Percentiles rank a stretch among this genome's conserved stretches.
Evolutionary conservation across 306 rosid species (phyloP).

Genomic region (Cicer chorassanicum): DNA sequence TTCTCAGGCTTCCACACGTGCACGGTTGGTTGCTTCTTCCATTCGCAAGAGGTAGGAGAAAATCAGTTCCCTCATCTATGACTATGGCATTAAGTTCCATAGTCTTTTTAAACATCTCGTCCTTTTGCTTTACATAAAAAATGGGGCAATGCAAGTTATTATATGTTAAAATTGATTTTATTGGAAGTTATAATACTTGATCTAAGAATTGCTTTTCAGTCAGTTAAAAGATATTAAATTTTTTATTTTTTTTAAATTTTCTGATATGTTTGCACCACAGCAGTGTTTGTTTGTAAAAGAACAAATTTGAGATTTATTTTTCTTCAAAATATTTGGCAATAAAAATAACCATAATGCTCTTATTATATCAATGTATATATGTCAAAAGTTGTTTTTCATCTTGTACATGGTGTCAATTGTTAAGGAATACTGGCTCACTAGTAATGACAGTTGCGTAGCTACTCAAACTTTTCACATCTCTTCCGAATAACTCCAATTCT

Average conservation of each 20-base stretch:
- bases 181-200: too few relatives aligned
- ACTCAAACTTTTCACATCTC: conserved; percentile 58
- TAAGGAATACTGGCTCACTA: conserved; percentile 54
- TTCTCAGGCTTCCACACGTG: too few relatives aligned
- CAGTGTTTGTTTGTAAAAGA: too few relatives aligned
- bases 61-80: too few relatives aligned
- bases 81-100: too few relatives aligned
- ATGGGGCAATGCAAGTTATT: too few relatives aligned
- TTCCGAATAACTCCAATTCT: conserved; percentile 51
- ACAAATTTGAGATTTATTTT: neutral
- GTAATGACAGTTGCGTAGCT: conserved; percentile 47
- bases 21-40: too few relatives aligned
- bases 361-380: neutral
- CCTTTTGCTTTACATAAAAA: too few relatives aligned
- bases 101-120: too few relatives aligned
- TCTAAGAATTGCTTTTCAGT: too few relatives aligned
- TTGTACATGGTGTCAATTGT: conserved; percentile 8
- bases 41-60: too few relatives aligned
- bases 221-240: neutral
- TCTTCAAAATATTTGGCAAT: neutral
- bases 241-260: neutral
- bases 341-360: neutral
- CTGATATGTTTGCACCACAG: neutral
- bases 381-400: neutral
- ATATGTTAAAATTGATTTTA: too few relatives aligned